Conservation (phyloP, 129 eudicot species). For the Chrysanthemum makinoi region DNA sequence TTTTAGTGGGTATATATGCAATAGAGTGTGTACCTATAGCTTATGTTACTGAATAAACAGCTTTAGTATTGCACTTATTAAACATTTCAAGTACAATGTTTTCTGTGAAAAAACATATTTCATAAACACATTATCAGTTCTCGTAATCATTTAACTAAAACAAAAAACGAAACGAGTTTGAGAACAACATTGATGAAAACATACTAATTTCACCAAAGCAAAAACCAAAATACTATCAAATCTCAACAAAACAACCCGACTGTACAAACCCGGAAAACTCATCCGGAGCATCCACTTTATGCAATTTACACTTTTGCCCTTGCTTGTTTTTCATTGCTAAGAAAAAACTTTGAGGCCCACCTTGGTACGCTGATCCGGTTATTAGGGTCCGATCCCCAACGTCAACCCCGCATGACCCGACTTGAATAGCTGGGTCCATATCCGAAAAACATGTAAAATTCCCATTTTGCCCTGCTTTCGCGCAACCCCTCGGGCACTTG, state of each 20-base stretch:
- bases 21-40: too few relatives aligned
- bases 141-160: too few relatives aligned
- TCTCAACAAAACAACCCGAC: slow-evolving; percentile 70
- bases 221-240: slow-evolving; percentile 21
- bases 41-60: too few relatives aligned
- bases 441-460: slow-evolving; percentile 46
- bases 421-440: slow-evolving; percentile 44
- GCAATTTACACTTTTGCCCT: slow-evolving; percentile 57
- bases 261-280: slow-evolving; percentile 68
- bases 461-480: slow-evolving; percentile 39
- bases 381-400: slow-evolving; percentile 53
- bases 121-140: too few relatives aligned
- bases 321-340: slow-evolving; percentile 32
- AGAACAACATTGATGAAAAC: too few relatives aligned
- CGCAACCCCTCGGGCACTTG: slow-evolving; percentile 66
- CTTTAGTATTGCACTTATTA: too few relatives aligned
- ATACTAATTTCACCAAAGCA: too few relatives aligned
- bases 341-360: slow-evolving; percentile 51
- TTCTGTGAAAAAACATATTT: too few relatives aligned
- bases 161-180: too few relatives aligned
- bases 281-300: slow-evolving; percentile 44
- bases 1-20: too few relatives aligned
- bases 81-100: too few relatives aligned
- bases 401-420: slow-evolving; percentile 61
- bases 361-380: slow-evolving; percentile 64